Conservation (phyloP, 108 stramenopile genomes). For the Pseudonitzschia multistriata region DNA sequence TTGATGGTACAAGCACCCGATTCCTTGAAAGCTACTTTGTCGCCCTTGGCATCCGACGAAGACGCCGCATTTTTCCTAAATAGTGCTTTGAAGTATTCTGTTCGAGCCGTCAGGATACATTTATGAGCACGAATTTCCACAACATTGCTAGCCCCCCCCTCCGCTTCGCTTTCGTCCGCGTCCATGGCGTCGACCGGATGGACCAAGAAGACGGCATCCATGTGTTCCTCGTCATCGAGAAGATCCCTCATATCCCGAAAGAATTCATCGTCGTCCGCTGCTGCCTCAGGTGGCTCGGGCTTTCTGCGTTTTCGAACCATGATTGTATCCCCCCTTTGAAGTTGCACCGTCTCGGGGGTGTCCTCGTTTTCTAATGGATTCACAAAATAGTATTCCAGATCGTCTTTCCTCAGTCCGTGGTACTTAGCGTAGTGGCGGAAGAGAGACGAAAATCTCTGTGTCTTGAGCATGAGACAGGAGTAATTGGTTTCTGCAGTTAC, state of each 20-base stretch:
- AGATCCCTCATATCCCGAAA: constrained; percentile 86
- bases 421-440: constrained; percentile 99
- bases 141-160: not conserved
- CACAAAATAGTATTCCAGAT: constrained; percentile 95
- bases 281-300: constrained; percentile 73
- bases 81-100: constrained; percentile 96
- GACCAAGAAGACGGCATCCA: constrained; percentile 77
- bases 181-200: constrained; percentile 35
- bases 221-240: constrained; percentile 86
- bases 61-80: constrained; percentile 76
- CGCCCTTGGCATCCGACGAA: constrained; percentile 9
- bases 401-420: constrained; percentile 96
- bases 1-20: constrained; percentile 70
- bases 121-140: constrained; percentile 91
- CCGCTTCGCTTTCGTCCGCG: constrained; percentile 32
- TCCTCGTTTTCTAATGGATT: constrained; percentile 87
- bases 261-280: constrained; percentile 87
- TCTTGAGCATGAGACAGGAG: constrained; percentile 96
- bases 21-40: constrained; percentile 58
- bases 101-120: constrained; percentile 91
- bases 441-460: constrained; percentile 91
- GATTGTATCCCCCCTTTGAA: constrained; percentile 90
- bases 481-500: constrained; percentile 92
- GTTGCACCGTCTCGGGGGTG: constrained; percentile 87
- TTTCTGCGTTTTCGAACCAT: constrained; percentile 85